Percentiles rank a stretch among this genome's conserved stretches.
phyloP scores from a whole-genome alignment of 1,139 yeast species.

The Debaryomycetaceae sp. region DNA sequence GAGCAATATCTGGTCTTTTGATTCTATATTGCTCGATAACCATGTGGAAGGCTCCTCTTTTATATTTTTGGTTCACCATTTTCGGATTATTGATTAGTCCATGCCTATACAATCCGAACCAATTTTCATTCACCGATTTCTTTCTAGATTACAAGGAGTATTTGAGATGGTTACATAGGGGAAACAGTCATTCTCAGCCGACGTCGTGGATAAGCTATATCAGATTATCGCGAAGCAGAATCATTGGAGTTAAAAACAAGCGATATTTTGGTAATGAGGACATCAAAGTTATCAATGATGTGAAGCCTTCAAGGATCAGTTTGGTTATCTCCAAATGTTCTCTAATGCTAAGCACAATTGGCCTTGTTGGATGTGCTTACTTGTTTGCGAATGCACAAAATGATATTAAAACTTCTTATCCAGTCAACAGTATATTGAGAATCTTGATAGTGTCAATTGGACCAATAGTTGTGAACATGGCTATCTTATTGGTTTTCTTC shows the following conservation, averaged over 20 bases:
- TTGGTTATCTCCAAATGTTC: slow-evolving; percentile 29
- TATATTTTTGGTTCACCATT: slow-evolving; percentile 84
- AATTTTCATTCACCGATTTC: slow-evolving; percentile 65
- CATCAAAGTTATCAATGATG: slow-evolving; percentile 25
- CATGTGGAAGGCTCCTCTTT: slow-evolving; percentile 71
- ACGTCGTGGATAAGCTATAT: slow-evolving; percentile 29
- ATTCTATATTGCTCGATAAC: slow-evolving; percentile 62
- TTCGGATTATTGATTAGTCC: slow-evolving; percentile 75
- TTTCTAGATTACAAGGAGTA: slow-evolving; percentile 68
- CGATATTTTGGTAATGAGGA: slow-evolving; percentile 17
- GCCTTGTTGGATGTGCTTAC: slow-evolving; percentile 36
- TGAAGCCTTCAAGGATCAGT: slow-evolving; percentile 38
- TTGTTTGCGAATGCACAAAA: slow-evolving; percentile 45
- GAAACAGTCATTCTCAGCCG: slow-evolving; percentile 40
- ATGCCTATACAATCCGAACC: slow-evolving; percentile 82
- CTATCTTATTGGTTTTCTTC: slow-evolving; percentile 34
- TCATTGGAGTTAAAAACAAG: slow-evolving; percentile 42
- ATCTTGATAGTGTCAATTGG: slow-evolving; percentile 39
- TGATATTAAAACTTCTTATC: slow-evolving; percentile 23
- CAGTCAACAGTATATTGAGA: slow-evolving; percentile 36
- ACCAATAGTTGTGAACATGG: slow-evolving; percentile 47
- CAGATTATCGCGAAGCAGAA: slow-evolving; percentile 34
- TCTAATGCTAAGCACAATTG: slow-evolving; percentile 24
- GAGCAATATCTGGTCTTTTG: slow-evolving; percentile 53
- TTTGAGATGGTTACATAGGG: slow-evolving; percentile 66